Base-by-base conservation (phyloP, 352 stramenopile species). In the Hyaloperonospora arabidopsidis region DNA sequence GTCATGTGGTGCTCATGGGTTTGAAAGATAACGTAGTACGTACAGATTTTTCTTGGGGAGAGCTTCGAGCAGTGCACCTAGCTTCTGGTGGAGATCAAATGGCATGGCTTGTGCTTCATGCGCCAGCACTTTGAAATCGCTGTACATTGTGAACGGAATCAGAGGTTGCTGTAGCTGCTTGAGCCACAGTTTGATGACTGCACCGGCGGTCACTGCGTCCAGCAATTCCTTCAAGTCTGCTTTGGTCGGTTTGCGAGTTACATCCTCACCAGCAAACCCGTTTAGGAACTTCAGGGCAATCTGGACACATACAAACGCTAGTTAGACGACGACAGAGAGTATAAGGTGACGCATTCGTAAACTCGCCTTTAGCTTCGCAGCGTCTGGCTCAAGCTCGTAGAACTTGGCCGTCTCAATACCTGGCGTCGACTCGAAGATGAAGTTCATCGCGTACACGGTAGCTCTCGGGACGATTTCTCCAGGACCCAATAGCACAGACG, bases 341-440 rank as follows among this genome's bases (percentile, higher is more conserved):
- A 41, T 15, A 4, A 55, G 21, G 21, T 22, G 41, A 34, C 22
- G 13, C n/a, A 32, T 29, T n/a, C 39, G 43, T 29, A 10, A 19
- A 10, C 56, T 49, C 52, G 84, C 80, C 71, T 83, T 75, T 17
- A 92, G 74, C 18, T 80, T 79, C 0, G 53, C 47, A 7, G 63
- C 21, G 13, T 86, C 65, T 0, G 71, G 57, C 8, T 88, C 76
- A 1, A 61, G 29, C 55, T 87, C 74, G 62, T 92, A 92, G 46
- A 92, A 92, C 15, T 59, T 65, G 28, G 74, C 59, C 0, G 76
- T 92, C 57, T 92, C 81, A 40, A 92, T 88, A 2, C 81, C 81
- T 32, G 81, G 79, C 13, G 70, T 77, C 29, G 79, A 89, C 44
- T 92, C 74, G 51, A 87, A 89, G 39, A 92, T 92, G 55, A 86